Conservation (phyloP, 495 filamentous ascomycete species). For the Pseudoneurospora amorphoporcata region DNA sequence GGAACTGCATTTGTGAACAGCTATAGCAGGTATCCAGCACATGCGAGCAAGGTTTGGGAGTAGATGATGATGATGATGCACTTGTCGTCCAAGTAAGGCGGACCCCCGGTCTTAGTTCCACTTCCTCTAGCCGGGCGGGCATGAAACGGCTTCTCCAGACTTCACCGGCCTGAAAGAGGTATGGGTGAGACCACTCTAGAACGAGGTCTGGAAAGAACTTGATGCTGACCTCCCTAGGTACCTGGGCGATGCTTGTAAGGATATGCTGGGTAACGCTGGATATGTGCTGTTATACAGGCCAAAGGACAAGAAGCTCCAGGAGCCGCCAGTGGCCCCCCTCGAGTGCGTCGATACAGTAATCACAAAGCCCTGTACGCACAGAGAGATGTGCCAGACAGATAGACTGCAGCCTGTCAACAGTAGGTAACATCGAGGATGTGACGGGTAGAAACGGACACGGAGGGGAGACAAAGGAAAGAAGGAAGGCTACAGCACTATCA, state of each 20-base stretch:
- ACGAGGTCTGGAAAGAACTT: not conserved
- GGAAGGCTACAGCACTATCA: not conserved
- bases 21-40: not conserved
- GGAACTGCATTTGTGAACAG: not conserved
- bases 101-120: not conserved
- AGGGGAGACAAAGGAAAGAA: not conserved
- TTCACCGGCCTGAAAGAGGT: not conserved
- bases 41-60: not conserved
- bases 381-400: not conserved
- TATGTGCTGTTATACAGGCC: not conserved
- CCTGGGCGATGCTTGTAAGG: not conserved
- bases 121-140: not conserved
- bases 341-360: not conserved
- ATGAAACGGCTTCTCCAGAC: not conserved
- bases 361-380: not conserved
- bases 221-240: not conserved
- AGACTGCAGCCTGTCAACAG: not conserved
- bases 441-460: not conserved
- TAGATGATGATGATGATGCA: not conserved
- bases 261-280: not conserved
- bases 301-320: not conserved
- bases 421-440: not conserved
- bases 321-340: not conserved
- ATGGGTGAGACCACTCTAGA: not conserved
- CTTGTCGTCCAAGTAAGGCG: not conserved